Conservation (phyloP, 2,329 filamentous ascomycete species). For the Fusarium sp. region DNA sequence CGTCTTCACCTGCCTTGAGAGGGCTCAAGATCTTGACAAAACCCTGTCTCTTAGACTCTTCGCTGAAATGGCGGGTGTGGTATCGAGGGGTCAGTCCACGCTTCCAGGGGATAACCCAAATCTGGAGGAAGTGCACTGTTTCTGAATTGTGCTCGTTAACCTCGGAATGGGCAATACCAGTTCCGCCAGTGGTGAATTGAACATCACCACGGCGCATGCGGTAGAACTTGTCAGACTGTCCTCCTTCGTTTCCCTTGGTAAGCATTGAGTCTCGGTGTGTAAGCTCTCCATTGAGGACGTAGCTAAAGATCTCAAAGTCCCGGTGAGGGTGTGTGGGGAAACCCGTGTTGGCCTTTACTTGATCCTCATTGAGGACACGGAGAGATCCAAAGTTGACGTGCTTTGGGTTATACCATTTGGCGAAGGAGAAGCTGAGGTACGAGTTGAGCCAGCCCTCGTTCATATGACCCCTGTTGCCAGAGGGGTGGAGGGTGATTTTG, state of each 20-base stretch:
- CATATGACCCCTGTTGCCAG: constrained; percentile 76
- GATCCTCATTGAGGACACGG: constrained; percentile 89
- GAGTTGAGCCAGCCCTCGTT: constrained; percentile 90
- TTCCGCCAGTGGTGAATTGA: constrained; percentile 91
- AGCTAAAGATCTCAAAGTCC: constrained; percentile 90
- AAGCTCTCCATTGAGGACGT: constrained; percentile 85
- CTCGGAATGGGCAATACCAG: constrained; percentile 82
- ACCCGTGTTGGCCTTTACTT: constrained; percentile 76
- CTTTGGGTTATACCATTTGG: constrained; percentile 73
- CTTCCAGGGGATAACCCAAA: constrained; percentile 86
- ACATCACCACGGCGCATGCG: constrained; percentile 83
- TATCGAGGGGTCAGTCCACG: constrained; percentile 78
- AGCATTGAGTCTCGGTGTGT: constrained; percentile 90
- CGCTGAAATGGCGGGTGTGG: constrained; percentile 77
- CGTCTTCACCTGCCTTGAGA: constrained; percentile 72
- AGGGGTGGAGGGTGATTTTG: constrained; percentile 80
- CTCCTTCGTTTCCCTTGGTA: constrained; percentile 72
- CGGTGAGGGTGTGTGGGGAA: constrained; percentile 88
- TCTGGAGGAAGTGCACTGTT: constrained; percentile 86
- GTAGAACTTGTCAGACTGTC: constrained; percentile 71
- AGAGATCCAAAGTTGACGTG: constrained; percentile 79
- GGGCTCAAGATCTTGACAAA: constrained; percentile 83
- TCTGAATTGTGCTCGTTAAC: constrained; percentile 78
- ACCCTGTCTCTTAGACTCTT: constrained; percentile 75
- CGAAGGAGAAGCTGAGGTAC: constrained; percentile 89